These are phyloP conservation scores for Colletotrichum sp. DNA, from an alignment of 2,329 filamentous ascomycete species.

Conservation along the genomic window DNA sequence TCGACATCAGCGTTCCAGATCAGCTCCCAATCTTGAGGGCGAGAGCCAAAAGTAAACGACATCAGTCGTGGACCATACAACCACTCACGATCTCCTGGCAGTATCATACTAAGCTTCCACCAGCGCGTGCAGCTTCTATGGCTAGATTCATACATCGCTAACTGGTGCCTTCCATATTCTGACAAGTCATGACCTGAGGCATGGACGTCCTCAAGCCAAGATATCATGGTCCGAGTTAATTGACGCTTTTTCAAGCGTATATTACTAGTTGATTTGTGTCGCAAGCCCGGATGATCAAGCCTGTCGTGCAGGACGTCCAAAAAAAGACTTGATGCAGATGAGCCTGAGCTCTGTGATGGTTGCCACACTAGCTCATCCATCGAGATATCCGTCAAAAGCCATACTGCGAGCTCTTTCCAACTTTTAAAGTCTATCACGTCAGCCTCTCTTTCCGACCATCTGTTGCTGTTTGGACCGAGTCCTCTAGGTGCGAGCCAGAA, in stretches of 20 bases:
- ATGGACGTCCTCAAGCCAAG: neutral
- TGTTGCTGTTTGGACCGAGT: too few relatives aligned
- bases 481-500: fast-evolving
- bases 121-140: fast-evolving
- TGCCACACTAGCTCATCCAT: neutral
- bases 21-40: neutral
- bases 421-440: neutral
- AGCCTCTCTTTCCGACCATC: too few relatives aligned
- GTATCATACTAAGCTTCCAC: neutral
- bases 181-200: neutral
- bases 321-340: neutral
- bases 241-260: neutral
- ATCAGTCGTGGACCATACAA: neutral
- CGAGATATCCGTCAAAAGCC: neutral
- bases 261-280: neutral
- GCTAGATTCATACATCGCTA: neutral
- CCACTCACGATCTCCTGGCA: fast-evolving
- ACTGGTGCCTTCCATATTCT: neutral
- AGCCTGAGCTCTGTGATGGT: fast-evolving
- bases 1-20: neutral
- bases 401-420: neutral
- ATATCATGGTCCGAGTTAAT: fast-evolving
- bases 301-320: too few relatives aligned
- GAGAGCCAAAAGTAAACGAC: neutral
- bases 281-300: too few relatives aligned